Evolutionary conservation across 768 basidiomycete species (phyloP), one percentile per base, ranked within the genome.

Genomic region (Amanita rubescens): DNA sequence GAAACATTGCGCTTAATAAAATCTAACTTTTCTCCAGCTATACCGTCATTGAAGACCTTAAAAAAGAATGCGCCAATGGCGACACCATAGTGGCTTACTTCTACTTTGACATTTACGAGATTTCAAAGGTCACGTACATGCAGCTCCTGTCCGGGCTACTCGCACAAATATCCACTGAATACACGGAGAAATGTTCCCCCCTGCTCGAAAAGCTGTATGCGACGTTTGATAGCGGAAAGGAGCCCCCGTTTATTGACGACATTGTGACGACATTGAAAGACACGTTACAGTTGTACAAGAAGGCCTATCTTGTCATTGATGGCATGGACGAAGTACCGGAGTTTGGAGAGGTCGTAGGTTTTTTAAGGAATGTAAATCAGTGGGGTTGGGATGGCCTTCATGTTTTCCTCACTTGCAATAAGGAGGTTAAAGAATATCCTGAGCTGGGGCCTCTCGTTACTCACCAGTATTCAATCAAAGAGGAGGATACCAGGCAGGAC

Each of bases 31-130:
- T 39, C 5, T 30, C 19, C 14, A 50, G 49, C 22, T 50, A 30
- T 25, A 15, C 20, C 25, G 25, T 50, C 38, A 39, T 50, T 19
- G 38, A 50, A 22, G 35, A 39, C 24, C 37, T 50, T n/a, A 20
- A 11, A 20, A 27, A 27, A 3, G 9, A 38, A 41, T 41, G 22
- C 14, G 15, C 8, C 25, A 24, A 50, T 30, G 38, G 32, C 32
- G 17, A 7, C 20, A 30, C 27, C 11, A 24, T 19, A 2, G 22
- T 50, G 17, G 25, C 49, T 12, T 41, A 50, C 20, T 50, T 50
- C 19, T 50, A 39, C 49, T 50, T 50, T 41, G 49, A 50, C 27
- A 30, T 50, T n/a, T 50, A 50, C 27, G 49, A 50, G 5, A 22
- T 22, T 9, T 17, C 11, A 17, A 50, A 39, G 27, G 10, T 15